Conservation (phyloP, 2,329 filamentous ascomycete species). For the Claviceps maximensis region DNA sequence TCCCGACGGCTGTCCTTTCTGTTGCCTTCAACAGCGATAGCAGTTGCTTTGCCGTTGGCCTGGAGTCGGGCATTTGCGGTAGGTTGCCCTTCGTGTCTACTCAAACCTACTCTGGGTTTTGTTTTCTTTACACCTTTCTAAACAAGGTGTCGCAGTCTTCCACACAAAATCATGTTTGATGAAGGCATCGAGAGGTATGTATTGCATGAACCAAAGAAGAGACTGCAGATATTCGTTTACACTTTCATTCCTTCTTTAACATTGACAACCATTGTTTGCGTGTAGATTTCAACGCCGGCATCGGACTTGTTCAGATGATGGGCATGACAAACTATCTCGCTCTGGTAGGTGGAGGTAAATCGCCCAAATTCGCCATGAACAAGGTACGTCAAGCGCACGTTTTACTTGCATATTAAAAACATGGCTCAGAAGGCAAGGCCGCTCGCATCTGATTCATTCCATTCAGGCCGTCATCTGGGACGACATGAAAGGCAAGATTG, state of each 20-base stretch:
- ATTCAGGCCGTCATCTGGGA: slow-evolving; percentile 76
- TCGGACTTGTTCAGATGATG: slow-evolving; percentile 77
- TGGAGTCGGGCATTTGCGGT: slow-evolving; percentile 80
- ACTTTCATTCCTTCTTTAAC: neutral
- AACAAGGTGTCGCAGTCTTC: slow-evolving; percentile 40
- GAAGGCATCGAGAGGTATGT: slow-evolving; percentile 37
- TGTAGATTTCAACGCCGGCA: slow-evolving; percentile 64
- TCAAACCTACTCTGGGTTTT: neutral
- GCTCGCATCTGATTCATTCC: neutral
- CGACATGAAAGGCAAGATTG: slow-evolving; percentile 58
- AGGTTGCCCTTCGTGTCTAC: slow-evolving; percentile 20
- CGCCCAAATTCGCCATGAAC: slow-evolving; percentile 75
- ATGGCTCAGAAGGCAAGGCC: neutral
- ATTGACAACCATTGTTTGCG: neutral
- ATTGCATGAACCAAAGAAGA: neutral
- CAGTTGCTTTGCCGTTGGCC: slow-evolving; percentile 74
- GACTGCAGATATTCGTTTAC: neutral
- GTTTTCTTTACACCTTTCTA: neutral
- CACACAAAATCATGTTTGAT: slow-evolving; percentile 59
- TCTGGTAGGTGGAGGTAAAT: slow-evolving; percentile 75
- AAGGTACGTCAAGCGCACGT: slow-evolving; percentile 43
- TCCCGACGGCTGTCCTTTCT: slow-evolving; percentile 63
- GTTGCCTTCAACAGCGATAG: slow-evolving; percentile 75
- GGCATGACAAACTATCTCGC: slow-evolving; percentile 77
- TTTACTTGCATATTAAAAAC: too few relatives aligned